Base-by-base conservation (phyloP, 1,284 basidiomycete genomes). In the Somion occarium region DNA sequence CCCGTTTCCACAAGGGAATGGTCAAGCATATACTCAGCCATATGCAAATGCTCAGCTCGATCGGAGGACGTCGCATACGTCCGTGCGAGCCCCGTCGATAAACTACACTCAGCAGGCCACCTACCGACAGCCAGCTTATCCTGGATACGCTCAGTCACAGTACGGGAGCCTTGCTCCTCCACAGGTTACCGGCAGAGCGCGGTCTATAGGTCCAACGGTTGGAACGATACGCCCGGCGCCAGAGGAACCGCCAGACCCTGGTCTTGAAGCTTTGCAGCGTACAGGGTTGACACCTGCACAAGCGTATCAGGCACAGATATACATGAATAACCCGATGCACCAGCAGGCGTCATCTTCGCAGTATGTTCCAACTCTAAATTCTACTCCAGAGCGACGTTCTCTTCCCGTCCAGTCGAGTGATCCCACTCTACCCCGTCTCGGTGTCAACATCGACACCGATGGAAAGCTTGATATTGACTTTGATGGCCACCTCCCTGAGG, bases 291-390 rank as follows among this genome's bases (percentile, higher is more conserved):
- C 86, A 4, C 81, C 85, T 44, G 85, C 86, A 11, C 88, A 91
- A 66, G 83, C 84, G 38, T 90, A 89, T 69, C 88, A 88, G 62
- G 80, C 80, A 4, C 85, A 89, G 64, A 75, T 88, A 38, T 83
- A 84, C 60, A 69, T 69, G 52, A 78, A 72, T 59, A 38, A 45
- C 24, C 55, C 51, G 22, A 46, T 43, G 2, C 30, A 44, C 37
- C 41, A 44, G 30, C 44, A 44, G 25, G 44, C 25, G 22, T 38
- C 38, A 22, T 37, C 51, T 20, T 51, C 12, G 38, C 49, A 38
- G 15, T 38, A 24, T 12, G 30, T 25, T 22, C 38, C 34, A 7
- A 48, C 53, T 34, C 39, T 2, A 22, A 54, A 54, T 15, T 54
- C 58, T 15, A 13, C 52, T 53, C 55, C 24, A 26, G 48, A 44